A percentile compares a stretch with the other conserved stretches of the same genome.
phyloP scores from a whole-genome alignment of 2,329 filamentous ascomycete species.

The Hypomyces perniciosus region DNA sequence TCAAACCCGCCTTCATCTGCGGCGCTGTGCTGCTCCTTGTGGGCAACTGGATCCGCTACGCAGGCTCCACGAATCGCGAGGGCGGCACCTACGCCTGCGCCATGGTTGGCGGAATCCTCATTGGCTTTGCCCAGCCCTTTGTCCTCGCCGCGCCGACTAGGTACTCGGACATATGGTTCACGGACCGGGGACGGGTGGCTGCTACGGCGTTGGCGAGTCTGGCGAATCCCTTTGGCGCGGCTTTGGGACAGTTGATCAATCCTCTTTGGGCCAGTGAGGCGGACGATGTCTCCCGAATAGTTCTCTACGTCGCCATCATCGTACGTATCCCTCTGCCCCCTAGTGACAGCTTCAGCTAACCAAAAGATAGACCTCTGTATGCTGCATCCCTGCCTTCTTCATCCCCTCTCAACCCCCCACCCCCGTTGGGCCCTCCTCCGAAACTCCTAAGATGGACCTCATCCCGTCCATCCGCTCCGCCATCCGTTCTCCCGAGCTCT shows the following conservation, averaged over 20 bases:
- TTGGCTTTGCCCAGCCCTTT: slow-evolving; percentile 86
- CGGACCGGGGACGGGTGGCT: slow-evolving; percentile 71
- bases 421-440: slow-evolving; percentile 63
- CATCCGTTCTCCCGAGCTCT: slow-evolving; percentile 60
- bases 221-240: slow-evolving; percentile 85
- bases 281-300: slow-evolving; percentile 67
- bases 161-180: slow-evolving; percentile 95
- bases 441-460: slow-evolving; percentile 50
- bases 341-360: background rate
- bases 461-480: slow-evolving; percentile 49
- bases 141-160: slow-evolving; percentile 82
- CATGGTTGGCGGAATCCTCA: slow-evolving; percentile 88
- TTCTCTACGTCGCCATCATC: slow-evolving; percentile 79
- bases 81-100: slow-evolving; percentile 65
- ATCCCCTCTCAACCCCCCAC: slow-evolving; percentile 71
- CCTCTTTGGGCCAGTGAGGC: slow-evolving; percentile 65
- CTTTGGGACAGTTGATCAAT: slow-evolving; percentile 79
- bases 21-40: slow-evolving; percentile 67
- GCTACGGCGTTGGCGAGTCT: slow-evolving; percentile 81
- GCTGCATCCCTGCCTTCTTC: slow-evolving; percentile 71
- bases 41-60: slow-evolving; percentile 91
- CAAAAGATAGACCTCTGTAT: slow-evolving; percentile 32
- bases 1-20: slow-evolving; percentile 68
- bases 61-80: slow-evolving; percentile 50
- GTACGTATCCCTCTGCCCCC: slow-evolving; percentile 41